Evolutionary conservation across 208 protist species (phyloP).

Genomic region (Leishmania martiniquensis): DNA sequence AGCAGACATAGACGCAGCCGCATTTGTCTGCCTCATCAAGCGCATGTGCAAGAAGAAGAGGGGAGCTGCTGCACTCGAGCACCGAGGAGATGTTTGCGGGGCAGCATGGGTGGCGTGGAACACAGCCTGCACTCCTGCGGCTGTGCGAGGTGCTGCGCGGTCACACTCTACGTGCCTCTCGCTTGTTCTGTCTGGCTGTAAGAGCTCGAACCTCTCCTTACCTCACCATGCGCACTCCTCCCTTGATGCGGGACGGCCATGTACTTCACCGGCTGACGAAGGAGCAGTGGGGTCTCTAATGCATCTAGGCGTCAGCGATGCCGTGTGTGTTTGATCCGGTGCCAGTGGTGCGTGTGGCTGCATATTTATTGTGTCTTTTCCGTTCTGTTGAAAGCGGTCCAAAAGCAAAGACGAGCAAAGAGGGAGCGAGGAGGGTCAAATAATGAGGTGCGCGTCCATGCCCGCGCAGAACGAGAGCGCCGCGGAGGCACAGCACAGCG

Average conservation of each 20-base stretch:
- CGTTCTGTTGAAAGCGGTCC: not conserved
- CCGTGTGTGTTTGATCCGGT: not conserved
- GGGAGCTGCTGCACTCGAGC: not conserved
- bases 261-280: not conserved
- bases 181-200: not conserved
- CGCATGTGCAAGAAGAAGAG: not conserved
- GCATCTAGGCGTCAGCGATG: not conserved
- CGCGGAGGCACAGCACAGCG: not conserved
- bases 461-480: too few relatives aligned
- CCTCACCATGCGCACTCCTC: not conserved
- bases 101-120: too few relatives aligned
- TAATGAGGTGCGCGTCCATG: not conserved
- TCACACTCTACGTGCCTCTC: not conserved
- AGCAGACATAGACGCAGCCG: not conserved
- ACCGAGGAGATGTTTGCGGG: not conserved
- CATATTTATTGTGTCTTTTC: not conserved
- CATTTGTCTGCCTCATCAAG: not conserved
- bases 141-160: not conserved
- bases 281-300: not conserved
- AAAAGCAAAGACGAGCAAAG: not conserved
- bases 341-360: not conserved
- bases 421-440: not conserved
- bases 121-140: not conserved
- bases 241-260: not conserved
- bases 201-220: not conserved